phyloP scores from a whole-genome alignment of 139 green algal species.

The Marvania coccoides region DNA sequence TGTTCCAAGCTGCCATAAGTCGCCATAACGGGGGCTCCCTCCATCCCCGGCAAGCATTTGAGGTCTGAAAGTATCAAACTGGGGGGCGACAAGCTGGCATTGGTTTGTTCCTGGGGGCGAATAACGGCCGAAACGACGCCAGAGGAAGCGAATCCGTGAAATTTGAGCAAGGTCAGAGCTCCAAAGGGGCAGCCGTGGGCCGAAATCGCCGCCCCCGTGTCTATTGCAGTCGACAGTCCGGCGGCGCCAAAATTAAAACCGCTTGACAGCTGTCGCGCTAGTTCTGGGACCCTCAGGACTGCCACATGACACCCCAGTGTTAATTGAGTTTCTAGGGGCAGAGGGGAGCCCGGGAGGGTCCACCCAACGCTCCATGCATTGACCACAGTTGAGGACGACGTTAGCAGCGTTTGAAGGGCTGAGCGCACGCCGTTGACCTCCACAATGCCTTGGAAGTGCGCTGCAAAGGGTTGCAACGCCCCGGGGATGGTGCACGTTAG shows the following conservation, averaged over 20 bases:
- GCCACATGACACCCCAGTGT: not conserved
- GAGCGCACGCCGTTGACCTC: not conserved
- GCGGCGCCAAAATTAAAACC: not conserved
- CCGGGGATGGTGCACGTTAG: not conserved
- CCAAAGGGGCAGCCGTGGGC: slow-evolving; percentile 55
- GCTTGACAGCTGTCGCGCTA: not conserved
- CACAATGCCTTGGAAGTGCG: not conserved
- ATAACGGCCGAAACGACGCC: slow-evolving; percentile 25
- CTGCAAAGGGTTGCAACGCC: not conserved
- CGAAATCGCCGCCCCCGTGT: not conserved
- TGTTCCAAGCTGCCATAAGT: not conserved
- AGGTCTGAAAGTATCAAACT: slow-evolving; percentile 43
- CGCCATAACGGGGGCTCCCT: slow-evolving; percentile 41
- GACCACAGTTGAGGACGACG: not conserved
- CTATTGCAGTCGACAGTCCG: not conserved
- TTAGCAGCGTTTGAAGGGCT: not conserved
- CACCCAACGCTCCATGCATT: not conserved
- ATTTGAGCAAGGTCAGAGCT: slow-evolving; percentile 47
- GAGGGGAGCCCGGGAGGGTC: not conserved
- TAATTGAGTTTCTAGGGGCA: not conserved
- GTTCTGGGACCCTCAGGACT: not conserved
- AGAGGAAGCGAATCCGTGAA: slow-evolving; percentile 26
- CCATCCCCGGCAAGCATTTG: slow-evolving; percentile 56
- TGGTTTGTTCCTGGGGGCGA: not conserved
- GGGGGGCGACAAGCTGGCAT: not conserved